A percentile compares a stretch with the other conserved stretches of the same genome.
Evolutionary conservation across 2,329 filamentous ascomycete genomes (phyloP).

Genomic region (Colletotrichum tanaceti): DNA sequence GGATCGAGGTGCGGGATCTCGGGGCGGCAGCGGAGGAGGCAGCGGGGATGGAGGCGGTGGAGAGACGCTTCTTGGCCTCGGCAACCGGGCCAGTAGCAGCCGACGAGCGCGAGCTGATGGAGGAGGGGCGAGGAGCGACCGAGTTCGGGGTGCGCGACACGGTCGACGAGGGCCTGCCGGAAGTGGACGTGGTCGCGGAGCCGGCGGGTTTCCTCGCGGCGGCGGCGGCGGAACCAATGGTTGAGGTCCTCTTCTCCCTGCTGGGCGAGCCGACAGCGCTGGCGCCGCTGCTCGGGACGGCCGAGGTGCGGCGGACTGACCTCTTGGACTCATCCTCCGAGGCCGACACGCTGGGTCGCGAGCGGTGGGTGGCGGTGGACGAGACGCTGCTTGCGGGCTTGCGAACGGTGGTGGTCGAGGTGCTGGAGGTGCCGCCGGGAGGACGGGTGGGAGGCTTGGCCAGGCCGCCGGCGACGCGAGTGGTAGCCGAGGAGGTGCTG

Average conservation of each 20-base stretch:
- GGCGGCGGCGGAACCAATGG: constrained; percentile 47
- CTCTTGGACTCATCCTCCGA: constrained; percentile 64
- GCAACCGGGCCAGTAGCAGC: constrained; percentile 54
- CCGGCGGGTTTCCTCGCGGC: constrained; percentile 48
- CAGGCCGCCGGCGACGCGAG: constrained; percentile 55
- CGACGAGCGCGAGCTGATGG: constrained; percentile 48
- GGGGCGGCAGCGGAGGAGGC: constrained; percentile 51
- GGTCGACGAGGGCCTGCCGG: constrained; percentile 34
- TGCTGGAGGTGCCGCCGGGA: constrained; percentile 52
- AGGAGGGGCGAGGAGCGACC: constrained; percentile 40
- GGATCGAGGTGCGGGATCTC: constrained; percentile 56
- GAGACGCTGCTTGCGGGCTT: constrained; percentile 50
- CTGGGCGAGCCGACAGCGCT: constrained; percentile 45
- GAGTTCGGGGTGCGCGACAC: constrained; percentile 41
- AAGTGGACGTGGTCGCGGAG: constrained; percentile 40
- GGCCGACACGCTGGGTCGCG: constrained; percentile 60
- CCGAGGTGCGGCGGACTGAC: constrained; percentile 58
- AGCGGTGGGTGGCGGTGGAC: constrained; percentile 57
- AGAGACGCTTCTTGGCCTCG: constrained; percentile 69
- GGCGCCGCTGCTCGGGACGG: constrained; percentile 54
- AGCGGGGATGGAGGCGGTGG: constrained; percentile 57
- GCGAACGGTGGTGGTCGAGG: constrained; percentile 46
- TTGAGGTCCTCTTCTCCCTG: constrained; percentile 52
- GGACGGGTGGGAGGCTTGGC: constrained; percentile 63
- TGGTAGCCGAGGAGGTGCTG: constrained; percentile 47